A percentile compares a stretch with the other conserved stretches of the same genome.
phyloP scores from a whole-genome alignment of 352 stramenopile species.

The Thalassiosira hispida region DNA sequence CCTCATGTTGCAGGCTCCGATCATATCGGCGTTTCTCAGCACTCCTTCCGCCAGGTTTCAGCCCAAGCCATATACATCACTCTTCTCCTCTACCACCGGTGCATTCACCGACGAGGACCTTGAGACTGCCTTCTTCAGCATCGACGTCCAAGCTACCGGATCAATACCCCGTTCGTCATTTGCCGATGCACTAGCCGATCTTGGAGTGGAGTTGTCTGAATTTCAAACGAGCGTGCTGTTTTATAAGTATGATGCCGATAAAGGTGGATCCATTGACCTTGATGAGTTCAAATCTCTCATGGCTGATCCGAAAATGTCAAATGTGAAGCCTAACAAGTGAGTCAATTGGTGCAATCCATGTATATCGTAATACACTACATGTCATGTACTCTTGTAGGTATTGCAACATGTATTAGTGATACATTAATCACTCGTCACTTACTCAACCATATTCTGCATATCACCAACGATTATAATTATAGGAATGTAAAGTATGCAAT shows the following conservation, averaged over 20 bases:
- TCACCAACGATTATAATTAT: neutral
- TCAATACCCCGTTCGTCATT: conserved; percentile 19
- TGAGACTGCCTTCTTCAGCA: conserved; percentile 33
- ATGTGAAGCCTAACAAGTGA: conserved; percentile 3
- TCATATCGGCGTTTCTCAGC: neutral
- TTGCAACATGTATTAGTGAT: too few species aligned
- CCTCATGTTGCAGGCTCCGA: neutral
- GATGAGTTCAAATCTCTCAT: conserved; percentile 37
- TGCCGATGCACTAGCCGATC: conserved; percentile 20
- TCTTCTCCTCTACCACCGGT: conserved; percentile 1
- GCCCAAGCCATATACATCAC: neutral
- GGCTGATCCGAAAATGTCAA: conserved; percentile 9
- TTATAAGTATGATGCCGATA: conserved; percentile 30
- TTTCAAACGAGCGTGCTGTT: conserved; percentile 13
- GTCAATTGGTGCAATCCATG: too few species aligned
- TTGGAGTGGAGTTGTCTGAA: conserved; percentile 26
- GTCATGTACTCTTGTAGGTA: too few species aligned
- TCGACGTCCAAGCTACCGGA: conserved; percentile 23
- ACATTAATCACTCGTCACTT: too few species aligned
- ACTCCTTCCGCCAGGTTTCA: neutral
- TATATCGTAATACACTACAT: too few species aligned
- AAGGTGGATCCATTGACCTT: conserved; percentile 19
- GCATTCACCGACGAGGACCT: conserved; percentile 26
- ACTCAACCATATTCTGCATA: too few species aligned
- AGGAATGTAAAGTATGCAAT: conserved; percentile 23